Evolutionary conservation across 106 monocot genomes (phyloP).

Genomic region (Posidonia australis): DNA sequence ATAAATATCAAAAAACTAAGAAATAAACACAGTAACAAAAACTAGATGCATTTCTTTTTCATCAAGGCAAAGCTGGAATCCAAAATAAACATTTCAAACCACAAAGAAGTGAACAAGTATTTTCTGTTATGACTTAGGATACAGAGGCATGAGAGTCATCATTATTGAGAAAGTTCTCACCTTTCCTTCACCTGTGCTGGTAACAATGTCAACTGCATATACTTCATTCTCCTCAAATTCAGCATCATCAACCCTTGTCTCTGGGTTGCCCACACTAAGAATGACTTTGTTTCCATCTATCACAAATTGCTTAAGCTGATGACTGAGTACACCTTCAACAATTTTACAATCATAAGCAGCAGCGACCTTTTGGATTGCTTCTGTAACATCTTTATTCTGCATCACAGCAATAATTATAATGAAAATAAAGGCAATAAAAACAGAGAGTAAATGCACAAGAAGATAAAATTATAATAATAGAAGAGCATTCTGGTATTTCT

Average conservation of each 20-base stretch:
- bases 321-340: conserved; percentile 92
- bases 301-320: conserved; percentile 93
- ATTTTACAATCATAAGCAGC: conserved; percentile 98
- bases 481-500: no score
- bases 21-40: no score
- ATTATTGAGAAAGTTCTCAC: conserved; percentile 26
- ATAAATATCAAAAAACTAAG: no score
- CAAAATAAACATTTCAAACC: no score
- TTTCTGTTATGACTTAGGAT: no score
- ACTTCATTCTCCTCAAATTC: conserved; percentile 99
- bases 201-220: conserved; percentile 85
- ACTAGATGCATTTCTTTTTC: no score
- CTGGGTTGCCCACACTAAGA: conserved; percentile 70
- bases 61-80: no score
- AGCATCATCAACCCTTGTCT: conserved; percentile 80
- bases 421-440: no score
- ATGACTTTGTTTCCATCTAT: conserved; percentile 96
- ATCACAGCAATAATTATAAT: not conserved
- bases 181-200: conserved; percentile 90
- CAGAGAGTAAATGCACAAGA: no score
- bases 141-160: no score
- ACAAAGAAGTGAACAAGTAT: no score
- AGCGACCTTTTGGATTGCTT: conserved; percentile 93
- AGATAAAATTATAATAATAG: no score
- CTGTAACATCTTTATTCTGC: conserved; percentile 88